Evolutionary conservation across 2,329 filamentous ascomycete species (phyloP), one percentile per base, ranked within the genome.

Genomic region (Tolypocladium guangdongense): DNA sequence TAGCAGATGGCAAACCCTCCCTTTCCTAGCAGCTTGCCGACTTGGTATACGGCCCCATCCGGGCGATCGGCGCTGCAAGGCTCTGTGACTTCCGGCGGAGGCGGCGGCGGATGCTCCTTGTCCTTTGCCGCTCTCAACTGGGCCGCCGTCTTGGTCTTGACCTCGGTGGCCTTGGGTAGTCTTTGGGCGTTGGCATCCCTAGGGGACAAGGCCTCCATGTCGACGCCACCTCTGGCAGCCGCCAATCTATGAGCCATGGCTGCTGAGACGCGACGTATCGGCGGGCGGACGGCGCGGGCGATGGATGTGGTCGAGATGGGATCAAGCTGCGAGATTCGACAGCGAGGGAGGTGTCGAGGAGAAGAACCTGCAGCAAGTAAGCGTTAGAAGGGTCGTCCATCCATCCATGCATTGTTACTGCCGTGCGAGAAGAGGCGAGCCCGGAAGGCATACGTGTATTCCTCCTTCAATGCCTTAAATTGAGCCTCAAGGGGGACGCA

Each of bases 1-100:
- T 91, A 87, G 71, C 87, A 91, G 57, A 91, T 86, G 59, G 88
- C 88, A 64, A 92, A 92, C 11, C 88, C 88, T 48, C 88, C 88
- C 70, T 89, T 91, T 30, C 88, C 88, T 54, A 92, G 75, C 64
- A 88, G 76, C 62, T 82, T 83, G 54, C 87, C 86, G 35, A 88
- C 83, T 61, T 86, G 81, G 73, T 91, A 92, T 49, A 84, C 77
- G 52, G 85, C 81, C 52, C 87, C 87, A 71, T 84, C 76, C 53
- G 77, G 80, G 52, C 85, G 83, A 66, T 90, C 86, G 52, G 76
- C 73, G 63, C 86, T 87, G 48, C 86, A 76, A 22, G 82, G 82
- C 66, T 86, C 82, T 24, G 71, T 68, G 47, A 86, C 78, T 57
- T 80, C 72, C 11, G 74, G 64, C 16, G 83, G 83, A n/a, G 83